A percentile compares a stretch with the other conserved stretches of the same genome.
phyloP scores from a whole-genome alignment of 257 asterid genomes.

The Fraxinus americana region DNA sequence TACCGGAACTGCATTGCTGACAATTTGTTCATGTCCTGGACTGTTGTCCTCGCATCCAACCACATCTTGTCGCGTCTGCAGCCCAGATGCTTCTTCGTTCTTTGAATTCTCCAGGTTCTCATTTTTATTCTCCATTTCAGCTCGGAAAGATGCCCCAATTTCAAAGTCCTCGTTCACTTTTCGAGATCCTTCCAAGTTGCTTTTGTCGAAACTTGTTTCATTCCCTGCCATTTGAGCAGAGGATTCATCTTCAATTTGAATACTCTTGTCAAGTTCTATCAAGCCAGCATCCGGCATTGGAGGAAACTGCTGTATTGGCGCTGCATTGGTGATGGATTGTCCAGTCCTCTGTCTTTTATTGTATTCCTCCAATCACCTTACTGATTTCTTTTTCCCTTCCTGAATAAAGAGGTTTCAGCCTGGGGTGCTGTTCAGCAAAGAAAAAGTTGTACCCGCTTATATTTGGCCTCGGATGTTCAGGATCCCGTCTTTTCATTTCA shows the following conservation, averaged over 20 bases:
- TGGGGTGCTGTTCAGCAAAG: conserved; percentile 84
- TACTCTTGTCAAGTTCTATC: conserved; percentile 30
- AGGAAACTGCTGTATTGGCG: conserved; percentile 36
- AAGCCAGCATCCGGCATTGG: conserved; percentile 17
- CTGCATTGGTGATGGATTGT: conserved; percentile 18
- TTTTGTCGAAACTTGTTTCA: conserved; percentile 25
- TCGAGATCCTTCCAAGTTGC: conserved; percentile 35
- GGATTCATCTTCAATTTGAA: conserved; percentile 33
- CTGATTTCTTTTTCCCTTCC: conserved; percentile 84
- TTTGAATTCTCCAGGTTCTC: conserved; percentile 22
- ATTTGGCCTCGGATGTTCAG: conserved; percentile 87
- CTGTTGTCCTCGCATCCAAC: conserved; percentile 9
- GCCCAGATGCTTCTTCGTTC: conserved; percentile 27
- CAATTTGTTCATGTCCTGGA: conserved; percentile 22
- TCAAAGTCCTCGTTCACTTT: conserved; percentile 24
- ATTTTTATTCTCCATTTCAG: conserved; percentile 30
- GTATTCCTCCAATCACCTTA: conserved; percentile 77
- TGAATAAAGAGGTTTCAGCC: conserved; percentile 67
- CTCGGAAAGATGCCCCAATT: conserved; percentile 26
- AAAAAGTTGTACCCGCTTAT: conserved; percentile 90
- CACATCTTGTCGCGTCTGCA: conserved; percentile 27
- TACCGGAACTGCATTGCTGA: not conserved
- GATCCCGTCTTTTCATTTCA: conserved; percentile 72
- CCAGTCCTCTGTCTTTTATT: conserved; percentile 50
- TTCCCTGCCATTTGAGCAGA: conserved; percentile 14